Evolutionary conservation across 768 basidiomycete species (phyloP), one percentile per base, ranked within the genome.

Genomic region (Boletus rubropictus): DNA sequence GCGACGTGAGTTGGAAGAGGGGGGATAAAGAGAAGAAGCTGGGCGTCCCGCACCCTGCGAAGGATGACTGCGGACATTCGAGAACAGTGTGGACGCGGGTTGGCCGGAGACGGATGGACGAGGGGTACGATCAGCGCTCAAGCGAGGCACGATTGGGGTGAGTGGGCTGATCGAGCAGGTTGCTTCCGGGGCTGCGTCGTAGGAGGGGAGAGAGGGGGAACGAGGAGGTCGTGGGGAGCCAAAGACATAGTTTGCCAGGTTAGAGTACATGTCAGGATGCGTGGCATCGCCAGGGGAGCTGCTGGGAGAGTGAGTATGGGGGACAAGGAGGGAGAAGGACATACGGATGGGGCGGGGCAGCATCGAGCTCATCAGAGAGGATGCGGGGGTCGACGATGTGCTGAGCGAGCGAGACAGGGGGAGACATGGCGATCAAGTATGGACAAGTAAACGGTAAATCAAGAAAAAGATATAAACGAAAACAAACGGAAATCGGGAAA

Each of bases 231-330:
- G 56, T 14, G 64, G 61, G 11, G 59, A 64, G 27, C 75, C 74
- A 49, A 76, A 76, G 7, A 71, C 72, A 56, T 67, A 76, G 37
- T 53, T 66, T 18, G 71, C 66, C 20, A 76, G 64, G 44, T 60
- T 60, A 3, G 70, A 67, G 56, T 77, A 72, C 29, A 73, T 66
- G 36, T 44, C 36, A 18, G 46, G 39, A 10, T 46, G 45, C 3
- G 39, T 25, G n/a, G 44, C 5, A 36, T 25, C 31, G 22, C 20
- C 25, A 39, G 12, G 14, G 18, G 18, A 1, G 28, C 45, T 46
- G 22, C 17, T 29, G 39, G 14, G 28, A 21, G 20, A 18, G 39
- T 44, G 52, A 46, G 48, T 8, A 18, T 5, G 40, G 33, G 7
- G 3, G 24, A 10, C 28, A 22, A 9, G 5, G 20, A 5, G 39